Evolutionary conservation across 2,329 filamentous ascomycete species (phyloP), one percentile per base, ranked within the genome.

Genomic region (Colletotrichum tofieldiae): DNA sequence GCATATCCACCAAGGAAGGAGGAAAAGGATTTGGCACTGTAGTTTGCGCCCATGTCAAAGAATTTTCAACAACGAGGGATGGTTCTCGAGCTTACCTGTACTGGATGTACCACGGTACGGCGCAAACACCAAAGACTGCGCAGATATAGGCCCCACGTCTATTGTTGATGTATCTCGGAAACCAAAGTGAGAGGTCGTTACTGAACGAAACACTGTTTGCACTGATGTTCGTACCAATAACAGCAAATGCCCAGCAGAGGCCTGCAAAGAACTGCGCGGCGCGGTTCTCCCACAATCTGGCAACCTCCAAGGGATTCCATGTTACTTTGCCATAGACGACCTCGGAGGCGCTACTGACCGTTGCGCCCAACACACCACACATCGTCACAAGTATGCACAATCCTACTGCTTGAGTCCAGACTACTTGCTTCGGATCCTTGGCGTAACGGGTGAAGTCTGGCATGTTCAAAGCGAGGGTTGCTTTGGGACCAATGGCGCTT

Each of bases 151-250:
- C 83, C 0, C 86, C 86, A 2, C 86, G 82, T 20, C 84, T 81
- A 67, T 88, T 86, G 77, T 89, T 88, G 76, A 90, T 79, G 75
- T 84, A 89, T 47, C 82, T 82, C 0, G 88, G 88, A 47, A 87
- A 84, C 11, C 90, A 77, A 1, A 85, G 85, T 0, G 85, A 86
- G 65, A 89, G 76, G 76, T 89, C 88, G 71, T 88, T 89, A 9
- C 86, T 87, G 18, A 85, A 86, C 1, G 85, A 85, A 69, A 90
- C 83, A 0, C 81, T 83, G 76, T 89, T 89, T 3, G 86, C 86
- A 1, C 83, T 83, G 65, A 89, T 84, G 74, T 89, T 90, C 8
- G 85, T 86, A n/a, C 86, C 85, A 6, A 88, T 82, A 18, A 85
- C 83, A 1, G 86, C 86, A 5, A 89, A 81, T 0, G 76, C 71